Percentiles rank a stretch among this genome's conserved stretches.
phyloP scores from a whole-genome alignment of 2,329 filamentous ascomycete species.

The Venturia pyrina region DNA sequence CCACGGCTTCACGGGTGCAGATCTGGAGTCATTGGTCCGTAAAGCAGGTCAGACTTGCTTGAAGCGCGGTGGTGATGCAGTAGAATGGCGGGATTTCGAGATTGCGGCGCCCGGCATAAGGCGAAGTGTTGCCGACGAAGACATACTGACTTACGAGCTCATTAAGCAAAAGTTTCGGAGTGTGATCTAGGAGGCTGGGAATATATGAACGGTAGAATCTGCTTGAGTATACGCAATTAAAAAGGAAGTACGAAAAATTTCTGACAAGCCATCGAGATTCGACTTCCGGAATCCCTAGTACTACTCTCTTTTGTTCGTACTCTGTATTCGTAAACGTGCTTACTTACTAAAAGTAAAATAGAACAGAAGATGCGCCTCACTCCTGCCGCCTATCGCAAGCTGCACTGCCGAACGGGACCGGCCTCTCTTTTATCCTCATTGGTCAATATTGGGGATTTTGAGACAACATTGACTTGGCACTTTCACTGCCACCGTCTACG shows the following conservation, averaged over 20 bases:
- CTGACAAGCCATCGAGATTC: background rate
- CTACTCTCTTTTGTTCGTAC: background rate
- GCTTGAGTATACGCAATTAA: background rate
- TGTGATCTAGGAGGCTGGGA: conserved; percentile 3
- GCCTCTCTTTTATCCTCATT: background rate
- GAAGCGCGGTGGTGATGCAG: conserved; percentile 32
- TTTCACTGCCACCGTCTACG: background rate
- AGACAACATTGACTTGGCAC: background rate
- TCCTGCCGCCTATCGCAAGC: too few species aligned
- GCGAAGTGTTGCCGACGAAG: conserved; percentile 47
- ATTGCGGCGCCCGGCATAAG: conserved; percentile 32
- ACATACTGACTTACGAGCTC: conserved; percentile 47
- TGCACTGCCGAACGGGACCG: too few species aligned
- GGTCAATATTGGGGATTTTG: background rate
- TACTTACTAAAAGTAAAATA: background rate
- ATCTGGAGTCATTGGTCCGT: conserved; percentile 48
- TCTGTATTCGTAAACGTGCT: background rate
- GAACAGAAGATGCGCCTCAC: too few species aligned
- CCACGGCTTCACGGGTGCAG: conserved; percentile 64
- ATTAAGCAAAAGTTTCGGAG: conserved; percentile 37
- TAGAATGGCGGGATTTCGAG: conserved; percentile 39
- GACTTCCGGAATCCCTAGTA: background rate
- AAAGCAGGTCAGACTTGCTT: conserved; percentile 50
- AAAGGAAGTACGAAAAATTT: background rate
- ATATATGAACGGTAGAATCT: background rate